Conservation (phyloP, 176 grass and related monocot species). For the Thinopyrum elongatum region DNA sequence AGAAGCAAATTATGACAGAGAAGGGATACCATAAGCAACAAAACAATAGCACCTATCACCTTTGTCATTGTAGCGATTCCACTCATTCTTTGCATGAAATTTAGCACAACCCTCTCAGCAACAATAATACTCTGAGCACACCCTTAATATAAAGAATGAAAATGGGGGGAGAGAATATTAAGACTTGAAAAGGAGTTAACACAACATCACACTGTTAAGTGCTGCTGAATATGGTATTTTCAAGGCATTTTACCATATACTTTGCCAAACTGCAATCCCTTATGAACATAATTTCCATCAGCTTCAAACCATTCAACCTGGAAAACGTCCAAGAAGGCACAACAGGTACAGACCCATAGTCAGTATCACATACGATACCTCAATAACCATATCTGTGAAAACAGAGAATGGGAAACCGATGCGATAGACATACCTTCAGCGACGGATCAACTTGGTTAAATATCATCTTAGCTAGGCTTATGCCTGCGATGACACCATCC, state of each 20-base stretch:
- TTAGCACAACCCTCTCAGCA: conserved; percentile 92
- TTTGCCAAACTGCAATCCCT: conserved; percentile 94
- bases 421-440: conserved; percentile 52
- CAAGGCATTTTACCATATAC: conserved; percentile 61
- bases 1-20: conserved; percentile 3
- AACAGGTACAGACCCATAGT: neutral
- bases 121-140: conserved; percentile 83
- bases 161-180: neutral
- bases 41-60: conserved; percentile 39
- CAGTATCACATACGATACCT: neutral
- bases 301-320: conserved; percentile 82
- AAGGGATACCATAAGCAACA: neutral
- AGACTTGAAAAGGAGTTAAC: neutral
- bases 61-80: conserved; percentile 95
- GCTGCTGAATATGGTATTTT: neutral
- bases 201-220: neutral
- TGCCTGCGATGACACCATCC: conserved; percentile 79
- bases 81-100: conserved; percentile 99
- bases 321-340: conserved; percentile 20
- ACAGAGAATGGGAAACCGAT: neutral
- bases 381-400: conserved; percentile 14
- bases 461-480: conserved; percentile 90
- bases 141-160: conserved; percentile 42
- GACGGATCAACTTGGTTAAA: conserved; percentile 84
- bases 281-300: conserved; percentile 67